Evolutionary conservation across 345 rosid genomes (phyloP).

Genomic region (Ceriops zippeliana): DNA sequence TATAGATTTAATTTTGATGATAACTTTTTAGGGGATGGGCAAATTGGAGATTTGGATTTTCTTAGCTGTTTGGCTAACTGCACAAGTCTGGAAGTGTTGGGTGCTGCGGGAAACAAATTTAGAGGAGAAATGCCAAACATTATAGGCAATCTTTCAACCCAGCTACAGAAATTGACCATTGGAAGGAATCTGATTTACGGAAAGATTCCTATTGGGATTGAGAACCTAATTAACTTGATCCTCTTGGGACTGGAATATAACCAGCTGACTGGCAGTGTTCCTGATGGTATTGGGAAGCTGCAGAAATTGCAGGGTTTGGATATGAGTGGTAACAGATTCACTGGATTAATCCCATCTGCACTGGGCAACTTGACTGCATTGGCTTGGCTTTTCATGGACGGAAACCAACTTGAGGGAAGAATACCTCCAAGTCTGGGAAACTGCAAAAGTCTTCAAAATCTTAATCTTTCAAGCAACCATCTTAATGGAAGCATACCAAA

Average conservation of each 20-base stretch:
- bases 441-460: neutral
- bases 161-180: slow-evolving; percentile 3
- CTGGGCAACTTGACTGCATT: slow-evolving; percentile 21
- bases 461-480: slow-evolving; percentile 4
- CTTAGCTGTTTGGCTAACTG: slow-evolving; percentile 25
- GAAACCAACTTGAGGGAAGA: slow-evolving; percentile 14
- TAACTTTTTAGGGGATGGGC: slow-evolving; percentile 20
- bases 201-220: slow-evolving; percentile 23
- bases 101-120: slow-evolving; percentile 9
- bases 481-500: slow-evolving; percentile 10
- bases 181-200: slow-evolving; percentile 13
- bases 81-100: slow-evolving; percentile 19
- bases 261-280: slow-evolving; percentile 21
- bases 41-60: slow-evolving; percentile 23
- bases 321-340: slow-evolving; percentile 9
- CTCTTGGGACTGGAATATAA: slow-evolving; percentile 17
- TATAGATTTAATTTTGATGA: slow-evolving; percentile 25
- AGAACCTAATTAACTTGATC: slow-evolving; percentile 12
- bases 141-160: slow-evolving; percentile 20
- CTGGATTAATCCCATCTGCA: slow-evolving; percentile 18
- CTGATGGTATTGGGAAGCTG: slow-evolving; percentile 18
- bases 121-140: slow-evolving; percentile 31
- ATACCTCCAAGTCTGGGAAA: slow-evolving; percentile 5
- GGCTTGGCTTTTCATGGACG: slow-evolving; percentile 22
- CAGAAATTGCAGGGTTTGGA: slow-evolving; percentile 9